Evolutionary conservation across 352 stramenopile genomes (phyloP).

Genomic region (Phytophthora sp.): DNA sequence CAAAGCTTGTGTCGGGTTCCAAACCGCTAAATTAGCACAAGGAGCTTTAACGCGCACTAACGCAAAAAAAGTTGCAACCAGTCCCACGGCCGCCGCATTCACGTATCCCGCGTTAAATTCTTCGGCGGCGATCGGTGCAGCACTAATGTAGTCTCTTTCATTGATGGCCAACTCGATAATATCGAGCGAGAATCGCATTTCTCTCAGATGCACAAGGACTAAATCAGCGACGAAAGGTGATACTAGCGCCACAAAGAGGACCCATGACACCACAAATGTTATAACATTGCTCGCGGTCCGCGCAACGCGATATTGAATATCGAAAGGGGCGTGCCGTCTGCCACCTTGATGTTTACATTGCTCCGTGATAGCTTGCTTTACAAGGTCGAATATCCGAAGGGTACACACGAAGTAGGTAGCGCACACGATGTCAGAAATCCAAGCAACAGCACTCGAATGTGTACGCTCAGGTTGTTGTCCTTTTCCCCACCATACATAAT

Average conservation of each 20-base stretch:
- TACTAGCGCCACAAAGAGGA: conserved; percentile 6
- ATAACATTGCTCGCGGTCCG: not conserved
- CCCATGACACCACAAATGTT: conserved; percentile 4
- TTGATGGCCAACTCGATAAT: conserved; percentile 34
- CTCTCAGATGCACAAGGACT: conserved; percentile 31
- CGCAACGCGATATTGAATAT: not conserved
- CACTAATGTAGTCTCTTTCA: conserved; percentile 21
- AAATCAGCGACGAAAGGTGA: conserved; percentile 33
- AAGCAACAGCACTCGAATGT: not conserved
- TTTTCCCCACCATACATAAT: not conserved
- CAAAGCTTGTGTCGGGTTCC: conserved; percentile 11
- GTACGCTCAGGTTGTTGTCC: not conserved
- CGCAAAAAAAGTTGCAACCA: conserved; percentile 2
- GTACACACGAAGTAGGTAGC: not conserved
- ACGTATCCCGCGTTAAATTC: conserved; percentile 17
- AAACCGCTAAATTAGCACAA: conserved; percentile 26
- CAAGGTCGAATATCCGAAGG: not conserved
- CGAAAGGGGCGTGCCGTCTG: not conserved
- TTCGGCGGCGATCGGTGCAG: conserved; percentile 25
- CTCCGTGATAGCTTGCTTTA: not conserved
- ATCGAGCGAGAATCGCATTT: conserved; percentile 44
- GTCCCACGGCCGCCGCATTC: conserved; percentile 3
- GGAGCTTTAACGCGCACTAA: conserved; percentile 10
- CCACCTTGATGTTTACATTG: not conserved
- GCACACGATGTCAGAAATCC: not conserved